Percentiles rank a stretch among this genome's conserved stretches.
Conservation (phyloP, 805 yeast genomes). For the Schwanniomyces sp. region DNA sequence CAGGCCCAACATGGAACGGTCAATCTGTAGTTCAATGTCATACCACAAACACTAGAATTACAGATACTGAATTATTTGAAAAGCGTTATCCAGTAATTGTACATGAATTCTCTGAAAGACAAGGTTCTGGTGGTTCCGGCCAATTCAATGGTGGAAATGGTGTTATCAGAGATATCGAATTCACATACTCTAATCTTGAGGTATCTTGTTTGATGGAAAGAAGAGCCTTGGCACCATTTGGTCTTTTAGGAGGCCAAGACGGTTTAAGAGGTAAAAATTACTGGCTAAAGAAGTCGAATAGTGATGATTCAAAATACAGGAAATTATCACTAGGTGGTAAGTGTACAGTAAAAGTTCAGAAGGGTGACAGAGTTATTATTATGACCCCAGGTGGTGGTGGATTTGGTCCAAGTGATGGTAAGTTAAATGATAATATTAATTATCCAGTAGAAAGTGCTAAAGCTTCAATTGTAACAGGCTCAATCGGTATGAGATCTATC, state of each 20-base stretch:
- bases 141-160: constrained; percentile 80
- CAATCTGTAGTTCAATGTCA: constrained; percentile 90
- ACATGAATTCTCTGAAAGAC: constrained; percentile 67
- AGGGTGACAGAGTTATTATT: constrained; percentile 42
- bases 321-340: constrained; percentile 32
- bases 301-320: constrained; percentile 13
- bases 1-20: constrained; percentile 84
- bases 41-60: constrained; percentile 91
- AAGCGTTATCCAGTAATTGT: constrained; percentile 83
- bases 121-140: constrained; percentile 81
- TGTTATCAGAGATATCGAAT: constrained; percentile 80
- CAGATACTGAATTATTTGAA: constrained; percentile 88
- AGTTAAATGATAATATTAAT: constrained; percentile 3
- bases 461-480: constrained; percentile 33
- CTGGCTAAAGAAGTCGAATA: constrained; percentile 27
- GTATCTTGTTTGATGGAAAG: constrained; percentile 86
- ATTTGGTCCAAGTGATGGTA: constrained; percentile 22
- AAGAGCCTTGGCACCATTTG: constrained; percentile 82
- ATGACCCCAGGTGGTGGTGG: constrained; percentile 49
- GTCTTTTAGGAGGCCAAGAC: constrained; percentile 76
- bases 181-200: constrained; percentile 42
- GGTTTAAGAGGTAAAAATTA: constrained; percentile 64
- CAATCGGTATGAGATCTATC: constrained; percentile 31
- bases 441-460: constrained; percentile 23
- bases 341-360: constrained; percentile 26